phyloP scores from a whole-genome alignment of 75 land plant genomes.

The Cunninghamia lanceolata region DNA sequence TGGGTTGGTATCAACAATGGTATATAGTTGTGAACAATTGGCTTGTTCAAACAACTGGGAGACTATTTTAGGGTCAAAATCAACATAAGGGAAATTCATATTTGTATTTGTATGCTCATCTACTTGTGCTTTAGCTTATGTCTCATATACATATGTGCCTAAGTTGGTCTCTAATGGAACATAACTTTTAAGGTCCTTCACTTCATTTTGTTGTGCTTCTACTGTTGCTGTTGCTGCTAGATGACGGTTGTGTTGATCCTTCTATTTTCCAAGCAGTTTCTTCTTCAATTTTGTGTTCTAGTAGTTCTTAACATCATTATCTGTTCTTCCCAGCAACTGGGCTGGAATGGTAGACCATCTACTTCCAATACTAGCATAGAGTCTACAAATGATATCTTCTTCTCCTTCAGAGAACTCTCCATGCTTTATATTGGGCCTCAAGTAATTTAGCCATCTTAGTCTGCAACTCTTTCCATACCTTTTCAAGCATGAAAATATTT shows the following conservation, averaged over 20 bases:
- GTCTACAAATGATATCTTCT: no score
- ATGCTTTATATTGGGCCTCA: no score
- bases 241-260: not conserved
- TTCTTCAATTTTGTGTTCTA: not conserved
- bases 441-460: no score
- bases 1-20: not conserved
- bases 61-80: not conserved
- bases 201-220: not conserved
- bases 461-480: no score
- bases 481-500: no score
- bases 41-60: not conserved
- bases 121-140: not conserved
- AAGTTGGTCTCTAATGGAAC: no score
- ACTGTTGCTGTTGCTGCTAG: not conserved
- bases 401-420: no score
- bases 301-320: not conserved
- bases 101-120: not conserved
- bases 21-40: not conserved
- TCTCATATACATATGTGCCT: no score
- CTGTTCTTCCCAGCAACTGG: not conserved
- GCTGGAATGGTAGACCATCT: not conserved
- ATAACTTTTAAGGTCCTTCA: not conserved
- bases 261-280: not conserved
- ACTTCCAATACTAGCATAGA: no score
- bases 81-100: not conserved